These are phyloP conservation scores for Chalciporus pseudorubinellus DNA, from an alignment of 768 basidiomycete species.

Conservation along the genomic window DNA sequence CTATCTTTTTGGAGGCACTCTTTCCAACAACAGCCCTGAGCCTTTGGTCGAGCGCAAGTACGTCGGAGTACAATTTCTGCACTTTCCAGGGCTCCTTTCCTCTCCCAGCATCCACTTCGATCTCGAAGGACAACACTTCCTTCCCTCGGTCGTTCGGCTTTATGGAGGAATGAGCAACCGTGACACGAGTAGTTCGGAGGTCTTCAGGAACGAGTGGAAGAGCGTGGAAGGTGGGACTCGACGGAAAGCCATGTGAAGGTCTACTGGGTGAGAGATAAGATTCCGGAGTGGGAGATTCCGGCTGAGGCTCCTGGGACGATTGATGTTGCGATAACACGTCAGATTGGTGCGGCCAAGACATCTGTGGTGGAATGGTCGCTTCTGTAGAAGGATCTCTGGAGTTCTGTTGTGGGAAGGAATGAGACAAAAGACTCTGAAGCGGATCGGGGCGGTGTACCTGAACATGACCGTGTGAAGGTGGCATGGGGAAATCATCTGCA, in stretches of 20 bases:
- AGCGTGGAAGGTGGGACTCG: conserved; percentile 57
- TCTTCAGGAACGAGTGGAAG: conserved; percentile 69
- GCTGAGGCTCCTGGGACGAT: conserved; percentile 22
- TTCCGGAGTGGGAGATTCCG: conserved; percentile 30
- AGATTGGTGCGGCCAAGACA: conserved; percentile 23
- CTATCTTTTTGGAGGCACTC: conserved; percentile 74
- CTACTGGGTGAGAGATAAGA: conserved; percentile 30
- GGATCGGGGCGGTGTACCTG: conserved; percentile 10
- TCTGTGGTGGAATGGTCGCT: conserved; percentile 15
- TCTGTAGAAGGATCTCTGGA: conserved; percentile 22
- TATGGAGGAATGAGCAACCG: conserved; percentile 80
- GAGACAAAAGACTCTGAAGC: conserved; percentile 10
- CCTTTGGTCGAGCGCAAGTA: conserved; percentile 80
- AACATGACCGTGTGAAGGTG: conserved; percentile 32
- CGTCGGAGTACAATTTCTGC: conserved; percentile 93
- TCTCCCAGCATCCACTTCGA: conserved; percentile 68
- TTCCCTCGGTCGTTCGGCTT: conserved; percentile 87
- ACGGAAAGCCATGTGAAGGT: conserved; percentile 17
- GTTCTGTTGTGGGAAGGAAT: conserved; percentile 8
- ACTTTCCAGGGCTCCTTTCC: conserved; percentile 78
- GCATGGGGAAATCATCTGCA: conserved; percentile 53
- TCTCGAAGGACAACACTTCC: conserved; percentile 87
- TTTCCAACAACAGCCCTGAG: conserved; percentile 59
- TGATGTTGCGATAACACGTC: conserved; percentile 24
- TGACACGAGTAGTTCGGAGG: conserved; percentile 66